A percentile compares a stretch with the other conserved stretches of the same genome.
phyloP scores from a whole-genome alignment of 257 asterid genomes.

The Parsonsia alboflavescens region DNA sequence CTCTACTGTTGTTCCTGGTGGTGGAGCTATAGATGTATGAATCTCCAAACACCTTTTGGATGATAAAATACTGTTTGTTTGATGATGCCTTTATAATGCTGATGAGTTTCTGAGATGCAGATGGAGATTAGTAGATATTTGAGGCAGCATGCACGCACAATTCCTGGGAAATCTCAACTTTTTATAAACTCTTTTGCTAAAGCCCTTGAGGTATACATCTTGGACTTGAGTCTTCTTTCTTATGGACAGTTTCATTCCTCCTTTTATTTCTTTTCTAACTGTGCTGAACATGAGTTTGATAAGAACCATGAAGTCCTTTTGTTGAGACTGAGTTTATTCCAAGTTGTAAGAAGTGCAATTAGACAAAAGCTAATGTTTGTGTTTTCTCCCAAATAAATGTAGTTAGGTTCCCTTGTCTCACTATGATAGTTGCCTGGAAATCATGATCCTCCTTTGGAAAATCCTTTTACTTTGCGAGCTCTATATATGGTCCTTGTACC shows the following conservation, averaged over 20 bases:
- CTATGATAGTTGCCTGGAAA: background rate
- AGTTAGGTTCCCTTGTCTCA: background rate
- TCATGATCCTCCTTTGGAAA: background rate
- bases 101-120: conserved; percentile 30
- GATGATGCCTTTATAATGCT: conserved; percentile 7
- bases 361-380: background rate
- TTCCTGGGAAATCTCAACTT: conserved; percentile 81
- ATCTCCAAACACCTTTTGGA: conserved; percentile 18
- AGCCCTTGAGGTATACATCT: conserved; percentile 71
- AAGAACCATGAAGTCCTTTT: background rate
- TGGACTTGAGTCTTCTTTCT: background rate
- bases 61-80: background rate
- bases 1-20: conserved; percentile 89
- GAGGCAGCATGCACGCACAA: conserved; percentile 85
- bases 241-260: background rate
- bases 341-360: background rate
- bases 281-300: no score
- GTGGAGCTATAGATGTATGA: conserved; percentile 89
- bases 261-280: background rate
- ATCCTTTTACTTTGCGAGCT: background rate
- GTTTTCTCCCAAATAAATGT: background rate
- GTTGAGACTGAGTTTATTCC: background rate
- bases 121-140: conserved; percentile 83
- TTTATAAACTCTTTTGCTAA: conserved; percentile 82
- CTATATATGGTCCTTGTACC: no score